Conservation (phyloP, 1,139 yeast species). For the Sugiyamaella novakii region DNA sequence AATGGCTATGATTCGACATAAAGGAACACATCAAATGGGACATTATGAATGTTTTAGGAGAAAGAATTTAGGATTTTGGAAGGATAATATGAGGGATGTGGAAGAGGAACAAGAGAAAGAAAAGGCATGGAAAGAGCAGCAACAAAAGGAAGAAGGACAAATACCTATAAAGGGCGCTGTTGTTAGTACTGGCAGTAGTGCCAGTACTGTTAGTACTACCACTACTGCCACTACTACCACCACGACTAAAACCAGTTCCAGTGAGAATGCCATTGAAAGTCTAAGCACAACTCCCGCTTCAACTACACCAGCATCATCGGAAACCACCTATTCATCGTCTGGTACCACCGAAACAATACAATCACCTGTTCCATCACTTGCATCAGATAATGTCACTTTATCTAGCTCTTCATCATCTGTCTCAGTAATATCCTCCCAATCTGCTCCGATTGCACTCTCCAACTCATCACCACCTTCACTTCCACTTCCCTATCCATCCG, state of each 20-base stretch:
- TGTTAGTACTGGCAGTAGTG: neutral
- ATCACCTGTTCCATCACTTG: constrained; percentile 13
- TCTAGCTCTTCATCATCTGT: constrained; percentile 9
- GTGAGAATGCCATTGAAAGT: neutral
- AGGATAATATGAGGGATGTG: constrained; percentile 10
- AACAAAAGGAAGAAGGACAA: neutral
- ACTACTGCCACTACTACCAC: neutral
- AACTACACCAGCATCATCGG: neutral
- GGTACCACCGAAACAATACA: constrained; percentile 7
- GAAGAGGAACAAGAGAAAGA: neutral
- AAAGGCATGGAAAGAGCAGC: neutral
- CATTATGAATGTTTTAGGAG: constrained; percentile 56
- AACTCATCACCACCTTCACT: constrained; percentile 18
- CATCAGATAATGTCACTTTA: constrained; percentile 10
- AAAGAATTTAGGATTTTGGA: constrained; percentile 37
- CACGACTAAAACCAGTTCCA: neutral
- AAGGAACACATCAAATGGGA: constrained; percentile 87
- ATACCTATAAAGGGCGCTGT: neutral
- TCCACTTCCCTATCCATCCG: constrained; percentile 18
- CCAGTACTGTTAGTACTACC: too few relatives aligned
- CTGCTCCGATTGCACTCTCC: constrained; percentile 14
- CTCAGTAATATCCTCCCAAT: constrained; percentile 9
- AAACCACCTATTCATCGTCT: constrained; percentile 8
- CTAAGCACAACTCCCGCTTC: neutral
- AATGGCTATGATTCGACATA: constrained; percentile 76